These are phyloP conservation scores for Exophiala spinifera DNA, from an alignment of 2,329 filamentous ascomycete genomes.

Conservation along the genomic window DNA sequence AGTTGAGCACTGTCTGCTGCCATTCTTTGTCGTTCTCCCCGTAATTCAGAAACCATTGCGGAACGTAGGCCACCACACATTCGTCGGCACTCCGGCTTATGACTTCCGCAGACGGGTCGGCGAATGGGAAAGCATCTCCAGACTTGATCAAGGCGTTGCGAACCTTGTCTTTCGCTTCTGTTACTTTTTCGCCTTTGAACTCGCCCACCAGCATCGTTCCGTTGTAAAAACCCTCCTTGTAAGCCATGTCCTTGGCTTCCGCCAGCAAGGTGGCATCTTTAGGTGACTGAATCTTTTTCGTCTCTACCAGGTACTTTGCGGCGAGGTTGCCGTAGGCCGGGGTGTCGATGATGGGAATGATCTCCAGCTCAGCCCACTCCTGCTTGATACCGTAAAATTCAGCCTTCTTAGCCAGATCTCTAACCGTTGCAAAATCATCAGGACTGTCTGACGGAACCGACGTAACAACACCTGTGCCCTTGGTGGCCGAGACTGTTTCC, in stretches of 20 bases:
- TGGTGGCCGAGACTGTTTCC: constrained; percentile 86
- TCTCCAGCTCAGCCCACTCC: constrained; percentile 91
- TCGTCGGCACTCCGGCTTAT: constrained; percentile 86
- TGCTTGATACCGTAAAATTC: constrained; percentile 96
- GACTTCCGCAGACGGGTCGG: constrained; percentile 87
- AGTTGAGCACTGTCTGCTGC: constrained; percentile 71
- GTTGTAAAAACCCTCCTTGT: constrained; percentile 97
- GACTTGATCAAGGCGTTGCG: constrained; percentile 71
- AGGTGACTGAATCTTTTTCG: constrained; percentile 93
- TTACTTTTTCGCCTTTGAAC: constrained; percentile 81
- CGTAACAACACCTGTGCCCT: constrained; percentile 95
- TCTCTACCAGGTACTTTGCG: constrained; percentile 78
- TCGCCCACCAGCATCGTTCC: constrained; percentile 85
- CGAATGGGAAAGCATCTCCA: constrained; percentile 82
- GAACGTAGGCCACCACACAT: constrained; percentile 87
- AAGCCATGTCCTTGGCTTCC: constrained; percentile 92
- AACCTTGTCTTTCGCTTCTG: constrained; percentile 82
- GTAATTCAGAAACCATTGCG: constrained; percentile 98
- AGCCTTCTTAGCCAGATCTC: constrained; percentile 88
- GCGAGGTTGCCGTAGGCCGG: constrained; percentile 82
- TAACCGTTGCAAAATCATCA: constrained; percentile 87
- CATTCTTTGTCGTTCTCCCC: constrained; percentile 77
- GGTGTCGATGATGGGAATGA: constrained; percentile 84
- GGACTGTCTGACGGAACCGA: constrained; percentile 94
- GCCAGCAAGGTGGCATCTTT: constrained; percentile 89